These are phyloP conservation scores for Dipteronia dyeriana DNA, from an alignment of 345 rosid species.

Conservation along the genomic window DNA sequence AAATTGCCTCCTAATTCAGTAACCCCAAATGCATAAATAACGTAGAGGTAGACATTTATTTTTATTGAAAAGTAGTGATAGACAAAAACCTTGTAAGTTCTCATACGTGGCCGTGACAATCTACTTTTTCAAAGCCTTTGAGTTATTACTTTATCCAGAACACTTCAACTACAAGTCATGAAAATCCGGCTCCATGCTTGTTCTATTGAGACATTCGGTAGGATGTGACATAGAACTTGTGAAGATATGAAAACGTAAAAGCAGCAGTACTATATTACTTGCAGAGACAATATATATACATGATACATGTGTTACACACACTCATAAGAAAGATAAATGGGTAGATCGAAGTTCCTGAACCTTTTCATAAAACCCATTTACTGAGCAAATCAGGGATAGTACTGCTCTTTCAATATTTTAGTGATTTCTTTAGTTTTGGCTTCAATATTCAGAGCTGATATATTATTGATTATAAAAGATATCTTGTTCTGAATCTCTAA, in stretches of 20 bases:
- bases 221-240: background rate
- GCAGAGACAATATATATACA: background rate
- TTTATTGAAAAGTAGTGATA: background rate
- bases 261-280: background rate
- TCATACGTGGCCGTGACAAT: slow-evolving; percentile 85
- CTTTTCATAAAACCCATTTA: slow-evolving; percentile 96
- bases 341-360: slow-evolving; percentile 28
- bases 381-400: slow-evolving; percentile 89
- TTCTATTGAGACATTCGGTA: slow-evolving; percentile 42
- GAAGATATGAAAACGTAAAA: background rate
- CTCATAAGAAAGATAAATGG: background rate
- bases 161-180: slow-evolving; percentile 95
- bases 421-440: slow-evolving; percentile 78
- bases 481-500: slow-evolving; percentile 84
- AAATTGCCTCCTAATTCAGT: background rate
- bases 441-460: slow-evolving; percentile 75
- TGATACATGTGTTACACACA: slow-evolving; percentile 1
- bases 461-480: slow-evolving; percentile 79
- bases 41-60: too few species aligned
- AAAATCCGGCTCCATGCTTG: slow-evolving; percentile 96
- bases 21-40: too few species aligned
- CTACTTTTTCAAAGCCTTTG: slow-evolving; percentile 76
- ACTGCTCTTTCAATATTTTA: slow-evolving; percentile 73
- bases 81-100: slow-evolving; percentile 81
- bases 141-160: slow-evolving; percentile 72